Percentiles rank a stretch among this genome's conserved stretches.
Evolutionary conservation across 805 yeast genomes (phyloP).

Genomic region (Kazachstania viticola): DNA sequence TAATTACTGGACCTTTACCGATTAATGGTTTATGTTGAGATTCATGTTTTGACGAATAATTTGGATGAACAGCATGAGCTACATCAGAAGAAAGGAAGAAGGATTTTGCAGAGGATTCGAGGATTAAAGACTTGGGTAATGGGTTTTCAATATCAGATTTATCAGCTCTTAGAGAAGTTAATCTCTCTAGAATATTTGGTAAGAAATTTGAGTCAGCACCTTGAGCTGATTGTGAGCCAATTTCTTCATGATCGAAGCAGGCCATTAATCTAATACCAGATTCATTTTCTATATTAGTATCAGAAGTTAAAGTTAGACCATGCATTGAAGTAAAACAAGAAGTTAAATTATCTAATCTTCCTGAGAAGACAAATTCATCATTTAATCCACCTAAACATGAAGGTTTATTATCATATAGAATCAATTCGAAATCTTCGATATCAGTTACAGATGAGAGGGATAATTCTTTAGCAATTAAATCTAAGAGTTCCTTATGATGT

Average conservation of each 20-base stretch:
- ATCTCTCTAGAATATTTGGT: slow-evolving; percentile 63
- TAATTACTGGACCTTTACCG: slow-evolving; percentile 86
- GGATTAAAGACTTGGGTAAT: slow-evolving; percentile 29
- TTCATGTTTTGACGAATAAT: slow-evolving; percentile 70
- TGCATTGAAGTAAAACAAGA: slow-evolving; percentile 73
- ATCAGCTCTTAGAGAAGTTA: slow-evolving; percentile 38
- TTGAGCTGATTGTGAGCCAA: slow-evolving; percentile 88
- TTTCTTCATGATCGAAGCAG: slow-evolving; percentile 90
- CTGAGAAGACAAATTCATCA: slow-evolving; percentile 84
- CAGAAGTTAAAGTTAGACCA: slow-evolving; percentile 51
- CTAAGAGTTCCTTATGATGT: slow-evolving; percentile 64
- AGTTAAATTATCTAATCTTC: slow-evolving; percentile 82
- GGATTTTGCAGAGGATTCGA: slow-evolving; percentile 59
- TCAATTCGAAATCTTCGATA: slow-evolving; percentile 83
- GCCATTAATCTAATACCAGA: slow-evolving; percentile 62
- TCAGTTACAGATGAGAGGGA: slow-evolving; percentile 34
- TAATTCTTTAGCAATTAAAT: slow-evolving; percentile 56
- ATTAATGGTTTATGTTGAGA: slow-evolving; percentile 64
- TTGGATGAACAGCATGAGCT: slow-evolving; percentile 97
- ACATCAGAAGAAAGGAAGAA: slow-evolving; percentile 88
- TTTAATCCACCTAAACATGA: slow-evolving; percentile 79
- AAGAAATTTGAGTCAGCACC: slow-evolving; percentile 93
- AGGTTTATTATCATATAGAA: slow-evolving; percentile 75
- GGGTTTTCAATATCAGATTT: slow-evolving; percentile 24
- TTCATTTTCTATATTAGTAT: slow-evolving; percentile 32